Percentiles rank a stretch among this genome's conserved stretches.
Conservation (phyloP, 805 yeast genomes). For the Hanseniaspora jakobsenii region DNA sequence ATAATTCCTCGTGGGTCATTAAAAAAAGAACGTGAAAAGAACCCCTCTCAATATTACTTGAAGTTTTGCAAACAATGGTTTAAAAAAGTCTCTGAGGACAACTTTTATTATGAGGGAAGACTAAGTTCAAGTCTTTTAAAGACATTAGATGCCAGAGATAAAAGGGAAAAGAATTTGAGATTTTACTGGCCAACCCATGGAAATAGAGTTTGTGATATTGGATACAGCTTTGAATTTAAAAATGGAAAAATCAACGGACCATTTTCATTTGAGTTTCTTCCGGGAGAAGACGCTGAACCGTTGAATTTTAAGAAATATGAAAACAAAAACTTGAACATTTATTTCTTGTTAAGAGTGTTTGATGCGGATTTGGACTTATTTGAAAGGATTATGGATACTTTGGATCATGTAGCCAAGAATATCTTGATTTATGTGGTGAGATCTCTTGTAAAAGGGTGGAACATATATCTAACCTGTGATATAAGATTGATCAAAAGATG, state of each 20-base stretch:
- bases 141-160: not conserved
- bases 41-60: not conserved
- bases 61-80: not conserved
- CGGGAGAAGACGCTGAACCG: not conserved
- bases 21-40: not conserved
- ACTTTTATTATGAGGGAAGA: not conserved
- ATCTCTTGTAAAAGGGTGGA: constrained; percentile 14
- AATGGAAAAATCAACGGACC: not conserved
- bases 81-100: not conserved
- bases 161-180: not conserved
- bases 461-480: constrained; percentile 12
- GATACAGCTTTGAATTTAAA: not conserved
- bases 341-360: constrained; percentile 7
- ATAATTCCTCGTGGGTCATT: not conserved
- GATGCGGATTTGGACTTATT: constrained; percentile 7
- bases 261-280: not conserved
- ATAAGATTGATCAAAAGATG: constrained; percentile 3
- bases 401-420: constrained; percentile 1
- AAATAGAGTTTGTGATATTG: not conserved
- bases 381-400: not conserved
- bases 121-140: not conserved
- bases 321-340: constrained; percentile 5
- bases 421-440: constrained; percentile 2
- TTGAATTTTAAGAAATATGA: constrained; percentile 10
- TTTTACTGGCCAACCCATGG: constrained; percentile 6